These are phyloP conservation scores for Themeda triandra DNA, from an alignment of 176 grass and related monocot genomes.

Conservation along the genomic window DNA sequence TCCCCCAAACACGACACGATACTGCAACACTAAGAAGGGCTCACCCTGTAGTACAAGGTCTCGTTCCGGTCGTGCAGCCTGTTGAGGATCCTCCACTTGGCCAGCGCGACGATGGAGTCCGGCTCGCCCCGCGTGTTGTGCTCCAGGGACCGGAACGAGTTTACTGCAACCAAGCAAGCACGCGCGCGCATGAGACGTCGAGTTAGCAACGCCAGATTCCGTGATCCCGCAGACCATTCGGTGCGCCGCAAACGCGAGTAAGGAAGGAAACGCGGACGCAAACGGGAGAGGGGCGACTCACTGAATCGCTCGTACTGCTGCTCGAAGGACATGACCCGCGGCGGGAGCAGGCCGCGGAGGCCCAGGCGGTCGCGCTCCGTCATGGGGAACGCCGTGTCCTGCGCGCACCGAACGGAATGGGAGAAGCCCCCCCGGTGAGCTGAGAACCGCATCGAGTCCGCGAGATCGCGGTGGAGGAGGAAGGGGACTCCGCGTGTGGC, in stretches of 20 bases:
- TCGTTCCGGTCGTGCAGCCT: slow-evolving; percentile 94
- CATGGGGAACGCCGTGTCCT: slow-evolving; percentile 96
- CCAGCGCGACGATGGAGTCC: slow-evolving; percentile 56
- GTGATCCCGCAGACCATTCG: neutral
- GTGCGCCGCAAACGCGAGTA: neutral
- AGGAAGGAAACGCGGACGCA: neutral
- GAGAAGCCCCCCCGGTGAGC: too few relatives aligned
- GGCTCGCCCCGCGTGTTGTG: slow-evolving; percentile 78
- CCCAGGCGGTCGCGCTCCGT: slow-evolving; percentile 96
- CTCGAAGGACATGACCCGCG: slow-evolving; percentile 94
- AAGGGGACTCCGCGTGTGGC: neutral
- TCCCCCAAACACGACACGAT: neutral
- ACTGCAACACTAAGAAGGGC: neutral
- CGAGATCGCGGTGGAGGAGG: neutral
- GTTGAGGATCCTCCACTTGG: slow-evolving; percentile 99
- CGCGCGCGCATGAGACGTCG: neutral
- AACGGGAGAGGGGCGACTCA: slow-evolving; percentile 33
- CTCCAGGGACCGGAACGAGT: slow-evolving; percentile 84
- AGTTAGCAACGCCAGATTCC: slow-evolving; percentile 4
- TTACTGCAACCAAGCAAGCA: slow-evolving; percentile 45
- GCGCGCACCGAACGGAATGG: neutral
- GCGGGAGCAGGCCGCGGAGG: slow-evolving; percentile 89
- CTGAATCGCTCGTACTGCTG: slow-evolving; percentile 96
- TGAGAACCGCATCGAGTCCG: neutral
- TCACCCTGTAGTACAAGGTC: slow-evolving; percentile 96